Base-by-base conservation (phyloP, 139 green algal species). In the Deuterostichococcus epilithicus region DNA sequence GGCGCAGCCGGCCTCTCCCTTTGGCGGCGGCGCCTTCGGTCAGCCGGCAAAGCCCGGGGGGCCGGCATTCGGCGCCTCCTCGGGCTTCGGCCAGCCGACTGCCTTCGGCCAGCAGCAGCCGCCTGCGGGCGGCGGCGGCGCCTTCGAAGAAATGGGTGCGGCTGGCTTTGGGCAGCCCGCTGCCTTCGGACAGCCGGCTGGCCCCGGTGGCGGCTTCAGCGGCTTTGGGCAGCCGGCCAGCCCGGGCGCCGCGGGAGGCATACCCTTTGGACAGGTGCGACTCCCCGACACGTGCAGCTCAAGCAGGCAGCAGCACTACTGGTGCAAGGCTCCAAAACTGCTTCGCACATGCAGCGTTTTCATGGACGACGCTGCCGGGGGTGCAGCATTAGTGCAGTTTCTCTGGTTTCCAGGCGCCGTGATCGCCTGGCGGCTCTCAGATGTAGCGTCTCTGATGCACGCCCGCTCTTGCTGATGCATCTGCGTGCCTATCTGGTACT, bases 171-270 rank as follows among this genome's bases (percentile, higher is more conserved):
- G 52, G 32, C 35, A 73, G 0, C 37, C 76, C 5, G 22, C 76
- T 5, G 42, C 78, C 1, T 82, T 82, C 58, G 78, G 78, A 32
- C 44, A 66, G 6, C 74, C 78, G 6, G 58, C 78, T 22, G 68
- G 45, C 38, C 74, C 78, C 10, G 63, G 42, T 30, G 35, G 70
- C 45, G 33, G 73, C 68, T 82, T 77, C 63, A 0, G 66, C 75
- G 76, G 76, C 32, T 81, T 81, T 44, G 76, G 76, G 4, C 76
- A 81, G 59, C 36, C 75, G 1, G 33, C 72, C 32, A 76, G 39
- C 32, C 59, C 59, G 66, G 75, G 5, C 30, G 22, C 10, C 10
- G 28, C 42, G 34, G 38, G 5, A 25, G 18, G 63, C 28, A 28
- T 60, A 45, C 15, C 28, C 30, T 44, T 25, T 32, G 10, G 44